Conservation (phyloP, 345 rosid species). For the Dovyalis caffra region DNA sequence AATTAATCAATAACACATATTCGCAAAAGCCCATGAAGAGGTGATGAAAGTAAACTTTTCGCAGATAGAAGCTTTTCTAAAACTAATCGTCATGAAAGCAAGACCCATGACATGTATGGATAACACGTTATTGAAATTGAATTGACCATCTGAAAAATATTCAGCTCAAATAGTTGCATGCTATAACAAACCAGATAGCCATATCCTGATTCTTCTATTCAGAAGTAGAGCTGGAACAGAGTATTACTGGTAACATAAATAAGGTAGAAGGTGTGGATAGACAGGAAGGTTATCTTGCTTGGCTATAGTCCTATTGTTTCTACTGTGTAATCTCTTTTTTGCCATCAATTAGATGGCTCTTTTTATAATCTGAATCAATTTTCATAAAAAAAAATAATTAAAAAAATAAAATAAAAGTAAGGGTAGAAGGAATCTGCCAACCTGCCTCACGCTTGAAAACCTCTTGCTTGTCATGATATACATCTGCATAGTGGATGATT, state of each 20-base stretch:
- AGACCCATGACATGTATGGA: not conserved
- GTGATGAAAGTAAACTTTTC: not conserved
- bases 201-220: not conserved
- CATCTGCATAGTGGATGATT: conserved; percentile 51
- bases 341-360: too few species aligned
- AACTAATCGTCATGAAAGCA: not conserved
- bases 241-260: not conserved
- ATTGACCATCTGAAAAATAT: conserved; percentile 3
- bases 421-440: conserved; percentile 36
- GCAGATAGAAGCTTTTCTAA: not conserved
- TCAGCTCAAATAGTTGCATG: not conserved
- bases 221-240: not conserved
- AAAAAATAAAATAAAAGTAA: too few species aligned
- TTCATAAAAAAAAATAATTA: too few species aligned
- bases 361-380: too few species aligned
- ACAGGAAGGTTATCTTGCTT: too few species aligned
- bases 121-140: not conserved
- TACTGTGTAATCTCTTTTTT: too few species aligned
- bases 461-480: conserved; percentile 76
- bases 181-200: not conserved
- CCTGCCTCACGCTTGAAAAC: conserved; percentile 91
- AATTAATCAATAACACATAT: conserved; percentile 1
- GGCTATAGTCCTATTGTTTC: too few species aligned
- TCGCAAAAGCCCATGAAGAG: not conserved
- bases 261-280: not conserved